A percentile compares a stretch with the other conserved stretches of the same genome.
Evolutionary conservation across 179 eudicot genomes (phyloP).

Genomic region (Nepenthes alata): DNA sequence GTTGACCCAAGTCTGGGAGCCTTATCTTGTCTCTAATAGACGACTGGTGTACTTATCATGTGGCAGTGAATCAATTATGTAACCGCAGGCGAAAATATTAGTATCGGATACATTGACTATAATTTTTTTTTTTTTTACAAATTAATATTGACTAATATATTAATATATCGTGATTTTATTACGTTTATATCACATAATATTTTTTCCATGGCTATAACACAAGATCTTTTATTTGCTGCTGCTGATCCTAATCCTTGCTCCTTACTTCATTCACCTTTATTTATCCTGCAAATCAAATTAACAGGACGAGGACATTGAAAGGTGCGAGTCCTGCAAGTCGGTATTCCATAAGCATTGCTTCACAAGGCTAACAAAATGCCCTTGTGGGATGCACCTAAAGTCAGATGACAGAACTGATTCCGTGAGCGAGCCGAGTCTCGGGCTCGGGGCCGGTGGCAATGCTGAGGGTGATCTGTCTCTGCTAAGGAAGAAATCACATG

Average conservation of each 20-base stretch:
- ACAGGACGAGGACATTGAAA: constrained; percentile 51
- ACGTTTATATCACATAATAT: neutral
- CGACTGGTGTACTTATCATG: no score
- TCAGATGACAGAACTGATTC: constrained; percentile 8
- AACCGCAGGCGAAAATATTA: no score
- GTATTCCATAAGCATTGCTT: constrained; percentile 68
- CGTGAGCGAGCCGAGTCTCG: constrained; percentile 5
- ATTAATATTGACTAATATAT: no score
- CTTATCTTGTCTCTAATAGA: no score
- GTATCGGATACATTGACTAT: no score
- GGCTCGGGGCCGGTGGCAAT: constrained; percentile 3
- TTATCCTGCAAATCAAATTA: neutral
- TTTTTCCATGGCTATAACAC: no score
- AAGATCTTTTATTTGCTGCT: no score
- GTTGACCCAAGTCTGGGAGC: no score
- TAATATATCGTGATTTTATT: no score
- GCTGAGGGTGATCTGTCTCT: constrained; percentile 16
- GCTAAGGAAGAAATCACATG: constrained; percentile 24
- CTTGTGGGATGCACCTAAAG: constrained; percentile 45
- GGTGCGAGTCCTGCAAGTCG: constrained; percentile 56
- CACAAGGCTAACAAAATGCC: constrained; percentile 43
- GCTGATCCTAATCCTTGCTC: neutral
- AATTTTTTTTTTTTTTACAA: no score
- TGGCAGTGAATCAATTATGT: no score
- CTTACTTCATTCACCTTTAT: neutral